Evolutionary conservation across 2,329 filamentous ascomycete species (phyloP).

Genomic region (Dryadomyces quercus-mongolicae): DNA sequence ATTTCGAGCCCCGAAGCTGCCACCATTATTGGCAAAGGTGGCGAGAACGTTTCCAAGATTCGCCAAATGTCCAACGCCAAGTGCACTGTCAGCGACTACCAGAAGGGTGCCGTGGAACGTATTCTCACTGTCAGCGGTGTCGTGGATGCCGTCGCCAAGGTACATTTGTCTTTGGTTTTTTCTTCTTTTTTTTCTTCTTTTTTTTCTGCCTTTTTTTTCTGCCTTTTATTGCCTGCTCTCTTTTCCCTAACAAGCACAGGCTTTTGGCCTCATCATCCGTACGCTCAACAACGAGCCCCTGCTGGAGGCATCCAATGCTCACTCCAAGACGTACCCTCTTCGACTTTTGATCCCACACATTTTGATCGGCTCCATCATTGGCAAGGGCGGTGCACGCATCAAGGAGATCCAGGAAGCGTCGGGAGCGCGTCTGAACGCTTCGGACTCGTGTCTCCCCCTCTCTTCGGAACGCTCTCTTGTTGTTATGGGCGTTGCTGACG

Average conservation of each 20-base stretch:
- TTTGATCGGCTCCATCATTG: constrained; percentile 96
- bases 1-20: constrained; percentile 96
- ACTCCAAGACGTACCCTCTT: constrained; percentile 95
- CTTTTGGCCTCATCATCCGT: constrained; percentile 94
- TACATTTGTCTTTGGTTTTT: constrained; percentile 24
- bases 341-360: constrained; percentile 93
- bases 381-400: constrained; percentile 90
- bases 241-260: constrained; percentile 34
- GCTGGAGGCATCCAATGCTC: constrained; percentile 73
- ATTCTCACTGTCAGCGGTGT: constrained; percentile 95
- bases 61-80: constrained; percentile 90
- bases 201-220: neutral
- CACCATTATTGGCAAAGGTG: constrained; percentile 95
- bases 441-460: constrained; percentile 83
- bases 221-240: neutral
- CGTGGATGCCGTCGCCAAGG: constrained; percentile 94
- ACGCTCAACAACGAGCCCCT: constrained; percentile 96
- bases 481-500: constrained; percentile 93
- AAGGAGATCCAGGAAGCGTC: constrained; percentile 98
- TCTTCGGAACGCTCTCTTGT: constrained; percentile 97
- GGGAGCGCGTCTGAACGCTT: constrained; percentile 90
- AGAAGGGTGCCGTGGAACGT: constrained; percentile 91
- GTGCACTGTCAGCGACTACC: constrained; percentile 97
- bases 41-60: constrained; percentile 97
- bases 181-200: neutral